These are phyloP conservation scores for Zychaea mexicana DNA, from an alignment of 371 early-diverging fungal species.

Conservation along the genomic window DNA sequence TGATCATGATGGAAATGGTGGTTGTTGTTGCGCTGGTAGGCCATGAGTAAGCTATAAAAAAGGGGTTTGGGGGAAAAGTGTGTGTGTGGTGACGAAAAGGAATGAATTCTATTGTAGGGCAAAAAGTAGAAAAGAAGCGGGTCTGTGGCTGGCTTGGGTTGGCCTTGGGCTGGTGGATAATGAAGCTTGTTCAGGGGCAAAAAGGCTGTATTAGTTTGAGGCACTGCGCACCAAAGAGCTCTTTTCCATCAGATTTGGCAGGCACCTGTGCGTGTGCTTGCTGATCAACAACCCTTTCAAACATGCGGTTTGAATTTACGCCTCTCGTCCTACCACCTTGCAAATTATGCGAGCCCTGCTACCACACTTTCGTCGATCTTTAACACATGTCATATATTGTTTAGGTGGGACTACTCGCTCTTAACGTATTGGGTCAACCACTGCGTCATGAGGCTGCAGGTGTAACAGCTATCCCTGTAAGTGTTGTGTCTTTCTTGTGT, in stretches of 20 bases:
- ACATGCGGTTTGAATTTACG: neutral
- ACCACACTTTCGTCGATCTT: neutral
- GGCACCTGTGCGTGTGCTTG: too few relatives aligned
- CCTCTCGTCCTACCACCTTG: neutral
- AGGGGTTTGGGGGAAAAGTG: too few relatives aligned
- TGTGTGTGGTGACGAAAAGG: too few relatives aligned
- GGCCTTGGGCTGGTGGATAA: too few relatives aligned
- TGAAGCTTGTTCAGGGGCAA: constrained; percentile 1
- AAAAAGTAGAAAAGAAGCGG: too few relatives aligned
- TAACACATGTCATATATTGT: neutral
- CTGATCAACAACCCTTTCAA: neutral
- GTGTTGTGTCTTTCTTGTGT: neutral
- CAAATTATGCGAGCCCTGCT: neutral
- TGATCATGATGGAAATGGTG: neutral
- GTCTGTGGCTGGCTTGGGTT: too few relatives aligned
- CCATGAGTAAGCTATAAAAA: neutral
- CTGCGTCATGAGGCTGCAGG: constrained; percentile 8
- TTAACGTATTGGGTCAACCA: constrained; percentile 27
- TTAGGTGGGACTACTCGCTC: constrained; percentile 29
- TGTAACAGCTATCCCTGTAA: constrained; percentile 22
- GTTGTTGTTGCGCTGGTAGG: too few relatives aligned
- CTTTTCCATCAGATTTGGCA: too few relatives aligned
- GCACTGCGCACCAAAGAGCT: too few relatives aligned
- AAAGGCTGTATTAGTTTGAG: too few relatives aligned
- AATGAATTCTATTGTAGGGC: too few relatives aligned